Percentiles rank a stretch among this genome's conserved stretches.
phyloP scores from a whole-genome alignment of 2,329 filamentous ascomycete species.

The Sclerotiophoma versabilis region DNA sequence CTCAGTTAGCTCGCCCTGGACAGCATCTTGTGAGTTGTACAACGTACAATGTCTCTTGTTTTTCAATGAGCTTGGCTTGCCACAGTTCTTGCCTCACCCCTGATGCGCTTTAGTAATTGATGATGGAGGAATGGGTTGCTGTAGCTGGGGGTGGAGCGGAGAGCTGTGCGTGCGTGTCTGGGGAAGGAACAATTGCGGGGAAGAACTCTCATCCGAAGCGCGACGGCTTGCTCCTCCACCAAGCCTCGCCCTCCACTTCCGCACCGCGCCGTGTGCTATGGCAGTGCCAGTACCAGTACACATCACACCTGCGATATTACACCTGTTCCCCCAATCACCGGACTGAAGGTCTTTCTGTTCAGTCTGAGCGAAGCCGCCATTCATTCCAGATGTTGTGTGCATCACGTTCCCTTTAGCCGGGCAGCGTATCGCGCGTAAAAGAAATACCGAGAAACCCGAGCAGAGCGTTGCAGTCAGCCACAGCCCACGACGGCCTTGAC shows the following conservation, averaged over 20 bases:
- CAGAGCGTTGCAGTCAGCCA: neutral
- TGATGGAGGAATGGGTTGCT: constrained; percentile 5
- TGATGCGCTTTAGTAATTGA: constrained; percentile 2
- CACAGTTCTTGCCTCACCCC: neutral
- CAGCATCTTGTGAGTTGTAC: neutral
- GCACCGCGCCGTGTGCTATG: constrained; percentile 12
- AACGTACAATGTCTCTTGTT: neutral
- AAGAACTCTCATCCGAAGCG: constrained; percentile 19
- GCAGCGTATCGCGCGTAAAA: constrained; percentile 10
- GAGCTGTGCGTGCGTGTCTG: constrained; percentile 8
- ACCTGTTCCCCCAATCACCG: neutral
- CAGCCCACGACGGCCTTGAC: neutral
- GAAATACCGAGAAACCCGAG: constrained; percentile 5
- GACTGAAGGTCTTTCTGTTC: neutral
- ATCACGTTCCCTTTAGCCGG: constrained; percentile 11
- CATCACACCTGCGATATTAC: neutral
- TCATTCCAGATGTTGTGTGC: constrained; percentile 2
- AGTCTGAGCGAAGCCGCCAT: neutral
- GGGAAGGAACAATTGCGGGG: constrained; percentile 14
- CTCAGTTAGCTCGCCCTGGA: constrained; percentile 3
- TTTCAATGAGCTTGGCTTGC: neutral
- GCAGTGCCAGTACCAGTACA: neutral
- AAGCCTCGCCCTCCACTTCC: constrained; percentile 8
- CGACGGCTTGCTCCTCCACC: constrained; percentile 4
- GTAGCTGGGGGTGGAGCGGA: constrained; percentile 8